phyloP scores from a whole-genome alignment of 768 basidiomycete genomes.

The Tricholoma matsutake region DNA sequence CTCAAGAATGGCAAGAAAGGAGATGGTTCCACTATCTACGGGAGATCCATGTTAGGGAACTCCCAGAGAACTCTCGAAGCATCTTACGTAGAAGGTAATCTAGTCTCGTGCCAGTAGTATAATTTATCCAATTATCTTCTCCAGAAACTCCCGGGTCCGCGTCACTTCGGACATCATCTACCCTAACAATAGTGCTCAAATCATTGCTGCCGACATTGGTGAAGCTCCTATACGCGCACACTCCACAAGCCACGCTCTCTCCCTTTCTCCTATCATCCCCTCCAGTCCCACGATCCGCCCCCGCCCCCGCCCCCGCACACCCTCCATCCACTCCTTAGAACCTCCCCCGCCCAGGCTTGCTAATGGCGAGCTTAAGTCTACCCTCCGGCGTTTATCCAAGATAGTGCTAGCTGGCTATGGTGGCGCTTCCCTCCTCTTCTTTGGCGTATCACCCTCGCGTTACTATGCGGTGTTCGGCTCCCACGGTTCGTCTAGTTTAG shows the following conservation, averaged over 20 bases:
- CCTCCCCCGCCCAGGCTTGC: conserved; percentile 23
- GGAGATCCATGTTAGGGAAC: conserved; percentile 62
- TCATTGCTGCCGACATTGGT: conserved; percentile 82
- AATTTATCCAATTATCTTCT: neutral
- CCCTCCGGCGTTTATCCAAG: conserved; percentile 76
- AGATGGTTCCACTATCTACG: conserved; percentile 62
- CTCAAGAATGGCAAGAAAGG: conserved; percentile 76
- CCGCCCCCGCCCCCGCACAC: conserved; percentile 5
- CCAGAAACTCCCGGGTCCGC: conserved; percentile 56
- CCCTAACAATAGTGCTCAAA: conserved; percentile 64
- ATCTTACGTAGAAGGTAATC: conserved; percentile 34
- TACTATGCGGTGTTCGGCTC: conserved; percentile 28
- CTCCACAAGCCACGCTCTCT: conserved; percentile 16
- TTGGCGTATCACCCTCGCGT: conserved; percentile 52
- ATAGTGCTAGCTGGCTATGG: conserved; percentile 85
- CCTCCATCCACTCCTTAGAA: neutral
- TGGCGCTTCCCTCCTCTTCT: conserved; percentile 77
- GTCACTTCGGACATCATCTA: conserved; percentile 73
- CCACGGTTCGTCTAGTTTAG: conserved; percentile 19
- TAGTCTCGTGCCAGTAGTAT: neutral
- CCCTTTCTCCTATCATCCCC: conserved; percentile 24
- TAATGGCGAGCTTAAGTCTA: conserved; percentile 56
- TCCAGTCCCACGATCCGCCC: conserved; percentile 12
- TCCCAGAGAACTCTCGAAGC: conserved; percentile 27
- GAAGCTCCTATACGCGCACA: conserved; percentile 35